phyloP scores from a whole-genome alignment of 2,329 filamentous ascomycete species.

The Aurifilum marmelostoma region DNA sequence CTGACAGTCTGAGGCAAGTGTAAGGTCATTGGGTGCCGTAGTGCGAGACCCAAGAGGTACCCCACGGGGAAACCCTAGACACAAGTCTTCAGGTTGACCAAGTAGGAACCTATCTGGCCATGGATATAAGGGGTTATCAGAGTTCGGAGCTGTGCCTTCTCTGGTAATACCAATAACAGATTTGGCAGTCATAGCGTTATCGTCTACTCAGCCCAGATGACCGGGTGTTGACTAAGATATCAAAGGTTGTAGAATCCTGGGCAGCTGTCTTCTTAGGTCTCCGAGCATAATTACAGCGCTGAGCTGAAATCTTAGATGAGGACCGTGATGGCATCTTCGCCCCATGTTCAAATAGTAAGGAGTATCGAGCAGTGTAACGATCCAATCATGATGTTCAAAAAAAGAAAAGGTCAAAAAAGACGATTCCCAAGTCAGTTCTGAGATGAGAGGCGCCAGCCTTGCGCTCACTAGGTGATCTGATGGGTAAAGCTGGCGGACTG shows the following conservation, averaged over 20 bases:
- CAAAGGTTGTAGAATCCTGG: background rate
- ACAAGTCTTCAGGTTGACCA: background rate
- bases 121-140: background rate
- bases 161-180: background rate
- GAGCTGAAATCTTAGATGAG: background rate
- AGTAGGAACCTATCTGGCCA: background rate
- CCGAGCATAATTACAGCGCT: background rate
- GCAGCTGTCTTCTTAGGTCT: background rate
- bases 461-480: background rate
- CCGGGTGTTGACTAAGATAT: background rate
- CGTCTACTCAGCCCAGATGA: background rate
- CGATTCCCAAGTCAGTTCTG: background rate
- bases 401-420: background rate
- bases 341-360: background rate
- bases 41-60: background rate
- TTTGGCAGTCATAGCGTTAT: background rate
- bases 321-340: background rate
- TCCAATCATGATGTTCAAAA: background rate
- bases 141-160: background rate
- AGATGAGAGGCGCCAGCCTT: background rate
- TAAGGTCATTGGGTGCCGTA: too few species aligned
- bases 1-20: too few species aligned
- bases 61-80: background rate
- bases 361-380: background rate
- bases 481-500: constrained; percentile 11